These are phyloP conservation scores for Rutidosis leptorrhynchoides DNA, from an alignment of 129 eudicot genomes.

Conservation along the genomic window DNA sequence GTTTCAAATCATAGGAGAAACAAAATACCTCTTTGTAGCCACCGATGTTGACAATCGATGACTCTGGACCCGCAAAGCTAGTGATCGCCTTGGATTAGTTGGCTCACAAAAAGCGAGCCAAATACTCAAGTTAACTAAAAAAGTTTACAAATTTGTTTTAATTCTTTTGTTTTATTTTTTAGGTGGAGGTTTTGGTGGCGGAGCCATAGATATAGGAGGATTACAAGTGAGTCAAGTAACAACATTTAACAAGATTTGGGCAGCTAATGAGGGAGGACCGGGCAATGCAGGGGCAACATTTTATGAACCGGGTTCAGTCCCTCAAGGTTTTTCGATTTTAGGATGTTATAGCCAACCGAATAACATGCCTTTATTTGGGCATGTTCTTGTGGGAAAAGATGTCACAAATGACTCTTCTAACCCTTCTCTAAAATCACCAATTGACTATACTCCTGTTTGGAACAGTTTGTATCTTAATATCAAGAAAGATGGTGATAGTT, in stretches of 20 bases:
- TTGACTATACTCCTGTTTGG: constrained; percentile 72
- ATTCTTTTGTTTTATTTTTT: neutral
- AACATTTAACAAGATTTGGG: constrained; percentile 56
- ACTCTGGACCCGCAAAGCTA: too few relatives aligned
- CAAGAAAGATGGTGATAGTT: constrained; percentile 51
- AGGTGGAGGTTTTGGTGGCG: constrained; percentile 54
- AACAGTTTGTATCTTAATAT: constrained; percentile 51
- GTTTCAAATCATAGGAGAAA: too few relatives aligned
- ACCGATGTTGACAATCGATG: too few relatives aligned
- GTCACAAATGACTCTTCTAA: constrained; percentile 27
- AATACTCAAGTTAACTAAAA: too few relatives aligned
- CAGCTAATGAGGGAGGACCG: constrained; percentile 54
- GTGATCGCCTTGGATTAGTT: too few relatives aligned
- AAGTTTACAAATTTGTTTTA: too few relatives aligned
- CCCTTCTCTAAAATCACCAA: constrained; percentile 38
- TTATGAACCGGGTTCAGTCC: constrained; percentile 40
- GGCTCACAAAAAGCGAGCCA: too few relatives aligned
- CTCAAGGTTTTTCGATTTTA: constrained; percentile 47
- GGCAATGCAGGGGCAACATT: constrained; percentile 33
- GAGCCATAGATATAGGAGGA: constrained; percentile 69
- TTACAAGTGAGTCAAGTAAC: constrained; percentile 46
- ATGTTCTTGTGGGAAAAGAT: constrained; percentile 53
- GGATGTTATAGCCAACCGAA: constrained; percentile 55
- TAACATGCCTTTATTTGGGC: constrained; percentile 45
- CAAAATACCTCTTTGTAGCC: too few relatives aligned